Percentiles rank a stretch among this genome's conserved stretches.
These are phyloP conservation scores for Porogramme epimiltina DNA, from an alignment of 1,284 basidiomycete species.

Conservation along the genomic window DNA sequence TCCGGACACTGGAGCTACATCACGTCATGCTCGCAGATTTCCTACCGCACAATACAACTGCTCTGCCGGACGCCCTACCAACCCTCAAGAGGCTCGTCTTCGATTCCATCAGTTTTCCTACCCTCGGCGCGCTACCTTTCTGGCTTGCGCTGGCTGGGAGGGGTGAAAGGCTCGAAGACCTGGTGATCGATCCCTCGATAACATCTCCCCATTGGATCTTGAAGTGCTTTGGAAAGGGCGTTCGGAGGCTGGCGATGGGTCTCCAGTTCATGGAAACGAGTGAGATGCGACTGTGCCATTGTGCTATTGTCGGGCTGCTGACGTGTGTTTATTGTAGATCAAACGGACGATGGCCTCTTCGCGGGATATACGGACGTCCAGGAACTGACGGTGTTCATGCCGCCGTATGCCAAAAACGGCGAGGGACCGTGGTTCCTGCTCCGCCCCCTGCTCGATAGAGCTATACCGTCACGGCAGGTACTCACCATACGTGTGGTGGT, in stretches of 20 bases:
- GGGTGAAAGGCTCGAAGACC: not conserved
- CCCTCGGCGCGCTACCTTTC: too few species aligned
- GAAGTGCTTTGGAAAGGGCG: constrained; percentile 2
- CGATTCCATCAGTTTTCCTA: too few species aligned
- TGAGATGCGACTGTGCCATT: not conserved
- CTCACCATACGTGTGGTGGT: not conserved
- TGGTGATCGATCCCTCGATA: not conserved
- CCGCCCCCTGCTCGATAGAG: constrained; percentile 3
- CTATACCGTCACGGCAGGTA: not conserved
- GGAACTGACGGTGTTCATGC: constrained; percentile 8
- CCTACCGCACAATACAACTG: too few species aligned
- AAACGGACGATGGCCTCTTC: not conserved
- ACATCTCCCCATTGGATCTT: not conserved
- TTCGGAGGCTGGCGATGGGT: constrained; percentile 4
- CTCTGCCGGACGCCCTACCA: too few species aligned
- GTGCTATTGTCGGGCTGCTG: not conserved
- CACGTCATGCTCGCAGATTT: too few species aligned
- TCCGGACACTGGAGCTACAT: not conserved
- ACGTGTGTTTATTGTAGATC: too few species aligned
- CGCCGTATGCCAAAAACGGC: constrained; percentile 1
- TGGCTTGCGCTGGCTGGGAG: too few species aligned
- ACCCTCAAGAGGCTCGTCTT: too few species aligned
- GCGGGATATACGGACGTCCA: constrained; percentile 3
- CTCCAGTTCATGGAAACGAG: not conserved
- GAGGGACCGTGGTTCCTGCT: constrained; percentile 11